These are phyloP conservation scores for Wickerhamiella occidentalis DNA, from an alignment of 805 yeast genomes.

Conservation along the genomic window DNA sequence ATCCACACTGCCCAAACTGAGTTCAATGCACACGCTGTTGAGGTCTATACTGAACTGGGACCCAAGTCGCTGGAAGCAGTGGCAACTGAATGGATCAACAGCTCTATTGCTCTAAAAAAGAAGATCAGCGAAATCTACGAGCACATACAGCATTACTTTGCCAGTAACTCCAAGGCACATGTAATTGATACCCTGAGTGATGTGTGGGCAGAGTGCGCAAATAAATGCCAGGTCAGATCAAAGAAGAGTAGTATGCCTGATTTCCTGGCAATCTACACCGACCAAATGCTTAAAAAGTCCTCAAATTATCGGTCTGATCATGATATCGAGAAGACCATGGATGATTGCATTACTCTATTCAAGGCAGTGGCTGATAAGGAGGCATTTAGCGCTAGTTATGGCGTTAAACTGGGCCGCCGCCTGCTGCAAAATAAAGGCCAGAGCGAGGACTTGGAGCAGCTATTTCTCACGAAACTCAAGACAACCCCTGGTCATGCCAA, in stretches of 20 bases:
- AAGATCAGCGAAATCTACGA: slow-evolving; percentile 11
- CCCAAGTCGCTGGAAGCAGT: neutral
- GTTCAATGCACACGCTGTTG: neutral
- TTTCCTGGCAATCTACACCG: slow-evolving; percentile 42
- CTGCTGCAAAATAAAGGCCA: slow-evolving; percentile 74
- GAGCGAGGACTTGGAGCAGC: slow-evolving; percentile 70
- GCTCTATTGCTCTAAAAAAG: slow-evolving; percentile 3
- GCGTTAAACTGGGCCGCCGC: slow-evolving; percentile 79
- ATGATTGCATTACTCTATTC: slow-evolving; percentile 75
- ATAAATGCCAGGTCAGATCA: slow-evolving; percentile 1
- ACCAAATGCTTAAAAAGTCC: slow-evolving; percentile 62
- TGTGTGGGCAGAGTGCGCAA: slow-evolving; percentile 3
- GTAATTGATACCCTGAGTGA: neutral
- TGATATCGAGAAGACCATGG: slow-evolving; percentile 55
- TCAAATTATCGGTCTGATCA: slow-evolving; percentile 39
- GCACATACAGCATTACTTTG: neutral
- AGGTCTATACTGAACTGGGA: neutral
- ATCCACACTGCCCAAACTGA: slow-evolving; percentile 5
- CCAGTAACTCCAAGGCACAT: neutral
- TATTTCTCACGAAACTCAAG: slow-evolving; percentile 49
- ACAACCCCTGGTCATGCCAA: slow-evolving; percentile 80
- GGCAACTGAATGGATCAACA: slow-evolving; percentile 15
- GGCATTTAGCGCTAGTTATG: slow-evolving; percentile 80
- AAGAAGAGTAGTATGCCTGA: slow-evolving; percentile 8
- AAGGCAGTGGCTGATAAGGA: slow-evolving; percentile 85